Percentiles rank a stretch among this genome's conserved stretches.
phyloP scores from a whole-genome alignment of 192 early-diverging fungal genomes.

The Cetraspora pellucida region DNA sequence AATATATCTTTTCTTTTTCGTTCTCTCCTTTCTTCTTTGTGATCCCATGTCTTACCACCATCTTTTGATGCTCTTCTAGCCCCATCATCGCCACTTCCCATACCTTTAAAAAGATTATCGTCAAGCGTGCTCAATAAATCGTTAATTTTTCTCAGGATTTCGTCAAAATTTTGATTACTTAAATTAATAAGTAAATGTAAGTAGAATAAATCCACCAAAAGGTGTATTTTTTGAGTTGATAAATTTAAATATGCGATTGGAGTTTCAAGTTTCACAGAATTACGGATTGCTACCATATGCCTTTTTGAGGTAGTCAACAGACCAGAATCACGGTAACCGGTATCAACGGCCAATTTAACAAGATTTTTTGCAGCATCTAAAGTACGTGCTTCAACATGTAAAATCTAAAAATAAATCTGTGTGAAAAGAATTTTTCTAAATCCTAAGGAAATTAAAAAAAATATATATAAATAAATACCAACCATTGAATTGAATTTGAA shows the following conservation, averaged over 20 bases:
- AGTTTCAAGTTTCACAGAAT: constrained; percentile 53
- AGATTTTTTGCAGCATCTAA: constrained; percentile 51
- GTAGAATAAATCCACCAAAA: constrained; percentile 47
- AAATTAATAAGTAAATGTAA: constrained; percentile 44
- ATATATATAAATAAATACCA: constrained; percentile 14
- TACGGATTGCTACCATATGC: constrained; percentile 57
- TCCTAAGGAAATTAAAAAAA: not conserved
- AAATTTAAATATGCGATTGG: constrained; percentile 54
- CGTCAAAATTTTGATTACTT: constrained; percentile 53
- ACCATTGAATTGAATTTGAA: constrained; percentile 63
- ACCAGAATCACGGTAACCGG: constrained; percentile 57
- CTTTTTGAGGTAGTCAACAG: constrained; percentile 51
- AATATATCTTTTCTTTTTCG: constrained; percentile 31
- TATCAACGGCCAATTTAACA: constrained; percentile 46
- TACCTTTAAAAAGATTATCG: constrained; percentile 9
- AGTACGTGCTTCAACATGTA: constrained; percentile 56
- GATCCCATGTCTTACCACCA: not conserved
- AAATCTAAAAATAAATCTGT: constrained; percentile 38
- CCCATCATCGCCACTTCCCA: constrained; percentile 14
- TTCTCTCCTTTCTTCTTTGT: constrained; percentile 18
- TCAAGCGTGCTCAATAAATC: constrained; percentile 30
- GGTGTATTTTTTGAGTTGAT: constrained; percentile 38
- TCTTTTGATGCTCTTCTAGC: not conserved
- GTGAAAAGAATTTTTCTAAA: not conserved
- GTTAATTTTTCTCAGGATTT: constrained; percentile 38